Percentiles rank a stretch among this genome's conserved stretches.
phyloP scores from a whole-genome alignment of 2,329 filamentous ascomycete genomes.

The Neonectria sp. region DNA sequence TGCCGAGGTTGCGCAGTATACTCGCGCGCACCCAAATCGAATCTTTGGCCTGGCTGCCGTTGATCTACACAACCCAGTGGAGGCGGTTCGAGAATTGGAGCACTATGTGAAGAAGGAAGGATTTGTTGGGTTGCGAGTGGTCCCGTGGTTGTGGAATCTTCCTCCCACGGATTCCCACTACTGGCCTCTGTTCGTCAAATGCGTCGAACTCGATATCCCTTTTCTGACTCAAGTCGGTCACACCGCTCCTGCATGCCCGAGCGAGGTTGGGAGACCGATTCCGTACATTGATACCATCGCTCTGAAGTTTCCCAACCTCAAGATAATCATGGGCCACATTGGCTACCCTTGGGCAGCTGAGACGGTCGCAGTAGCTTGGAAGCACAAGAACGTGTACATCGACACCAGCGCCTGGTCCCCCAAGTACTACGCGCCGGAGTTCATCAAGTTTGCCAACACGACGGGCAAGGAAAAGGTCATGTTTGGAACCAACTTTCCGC shows the following conservation, averaged over 20 bases:
- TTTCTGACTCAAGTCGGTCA: constrained; percentile 33
- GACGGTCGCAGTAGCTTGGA: constrained; percentile 31
- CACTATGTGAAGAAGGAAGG: constrained; percentile 31
- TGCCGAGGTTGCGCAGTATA: constrained; percentile 27
- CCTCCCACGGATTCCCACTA: constrained; percentile 28
- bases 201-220: constrained; percentile 30
- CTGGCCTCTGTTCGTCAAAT: constrained; percentile 34
- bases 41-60: constrained; percentile 31
- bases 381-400: constrained; percentile 32
- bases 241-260: constrained; percentile 29
- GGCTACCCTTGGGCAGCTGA: constrained; percentile 31
- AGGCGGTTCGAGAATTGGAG: constrained; percentile 27
- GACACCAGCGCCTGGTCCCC: constrained; percentile 31
- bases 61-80: constrained; percentile 26
- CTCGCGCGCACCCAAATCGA: constrained; percentile 29
- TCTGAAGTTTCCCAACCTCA: constrained; percentile 29
- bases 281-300: constrained; percentile 32
- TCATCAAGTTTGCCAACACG: constrained; percentile 30
- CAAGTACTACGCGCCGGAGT: constrained; percentile 27
- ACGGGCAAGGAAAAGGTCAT: constrained; percentile 32
- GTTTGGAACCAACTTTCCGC: constrained; percentile 33
- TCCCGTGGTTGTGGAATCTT: constrained; percentile 33
- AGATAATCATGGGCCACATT: constrained; percentile 32
- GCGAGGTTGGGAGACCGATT: constrained; percentile 33
- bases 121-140: constrained; percentile 30